phyloP scores from a whole-genome alignment of 1,139 yeast species.

The Sugiyamaella japonica region DNA sequence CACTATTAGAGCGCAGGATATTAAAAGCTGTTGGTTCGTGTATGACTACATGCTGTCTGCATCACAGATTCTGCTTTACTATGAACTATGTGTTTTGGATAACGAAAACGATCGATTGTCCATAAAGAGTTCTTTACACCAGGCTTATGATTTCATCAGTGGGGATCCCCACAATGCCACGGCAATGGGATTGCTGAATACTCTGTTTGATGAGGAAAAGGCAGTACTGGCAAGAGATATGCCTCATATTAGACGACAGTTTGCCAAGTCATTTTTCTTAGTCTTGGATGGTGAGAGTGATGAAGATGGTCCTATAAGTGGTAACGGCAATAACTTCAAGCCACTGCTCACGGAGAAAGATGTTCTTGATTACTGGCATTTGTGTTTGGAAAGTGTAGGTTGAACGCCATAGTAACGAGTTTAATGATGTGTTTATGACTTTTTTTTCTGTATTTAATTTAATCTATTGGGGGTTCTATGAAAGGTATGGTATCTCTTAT shows the following conservation, averaged over 20 bases:
- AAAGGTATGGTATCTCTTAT: no score
- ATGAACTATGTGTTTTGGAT: slow-evolving; percentile 13
- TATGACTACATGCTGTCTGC: slow-evolving; percentile 15
- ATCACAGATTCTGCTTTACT: slow-evolving; percentile 12
- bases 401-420: background rate
- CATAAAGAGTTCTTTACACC: slow-evolving; percentile 2
- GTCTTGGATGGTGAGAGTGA: slow-evolving; percentile 12
- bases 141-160: slow-evolving; percentile 12
- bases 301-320: background rate
- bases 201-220: slow-evolving; percentile 12
- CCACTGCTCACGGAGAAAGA: slow-evolving; percentile 9
- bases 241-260: slow-evolving; percentile 12
- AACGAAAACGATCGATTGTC: slow-evolving; percentile 9
- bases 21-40: slow-evolving; percentile 18
- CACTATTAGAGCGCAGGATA: slow-evolving; percentile 10
- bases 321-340: background rate
- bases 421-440: background rate
- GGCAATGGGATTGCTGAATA: slow-evolving; percentile 7
- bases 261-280: slow-evolving; percentile 15
- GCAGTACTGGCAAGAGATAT: slow-evolving; percentile 9
- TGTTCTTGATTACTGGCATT: slow-evolving; percentile 17
- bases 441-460: background rate
- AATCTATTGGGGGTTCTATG: no score
- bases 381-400: slow-evolving; percentile 14
- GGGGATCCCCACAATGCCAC: slow-evolving; percentile 13